Evolutionary conservation across 2,329 filamentous ascomycete species (phyloP).

Genomic region (Chrysoporthe austroafricana): DNA sequence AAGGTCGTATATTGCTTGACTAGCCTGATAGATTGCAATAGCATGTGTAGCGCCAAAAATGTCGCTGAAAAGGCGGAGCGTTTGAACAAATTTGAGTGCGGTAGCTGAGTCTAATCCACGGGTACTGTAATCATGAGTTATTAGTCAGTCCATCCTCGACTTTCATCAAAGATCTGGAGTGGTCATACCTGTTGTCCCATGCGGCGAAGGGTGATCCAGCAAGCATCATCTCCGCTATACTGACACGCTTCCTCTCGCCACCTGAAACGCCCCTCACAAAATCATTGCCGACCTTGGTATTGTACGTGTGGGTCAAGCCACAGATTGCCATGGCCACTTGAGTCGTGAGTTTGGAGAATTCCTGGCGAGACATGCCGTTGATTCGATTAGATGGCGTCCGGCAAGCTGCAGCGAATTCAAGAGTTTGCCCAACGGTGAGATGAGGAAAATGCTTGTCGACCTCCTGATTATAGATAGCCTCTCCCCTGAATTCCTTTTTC

Average conservation of each 20-base stretch:
- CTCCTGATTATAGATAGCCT: slow-evolving; percentile 77
- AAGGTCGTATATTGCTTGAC: slow-evolving; percentile 69
- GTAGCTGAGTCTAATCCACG: slow-evolving; percentile 74
- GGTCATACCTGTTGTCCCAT: slow-evolving; percentile 68
- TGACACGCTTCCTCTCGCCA: slow-evolving; percentile 78
- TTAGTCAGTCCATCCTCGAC: no score
- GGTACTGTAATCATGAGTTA: slow-evolving; percentile 47
- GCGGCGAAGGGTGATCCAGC: slow-evolving; percentile 58
- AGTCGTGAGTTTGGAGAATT: slow-evolving; percentile 65
- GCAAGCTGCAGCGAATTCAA: slow-evolving; percentile 72
- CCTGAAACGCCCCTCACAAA: slow-evolving; percentile 73
- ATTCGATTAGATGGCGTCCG: slow-evolving; percentile 69
- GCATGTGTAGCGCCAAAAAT: slow-evolving; percentile 64
- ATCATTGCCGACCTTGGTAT: slow-evolving; percentile 77
- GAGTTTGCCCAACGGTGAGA: slow-evolving; percentile 74
- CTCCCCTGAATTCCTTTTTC: slow-evolving; percentile 64
- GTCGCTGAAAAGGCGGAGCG: slow-evolving; percentile 67
- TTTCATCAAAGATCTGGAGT: not conserved
- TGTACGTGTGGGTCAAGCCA: slow-evolving; percentile 71
- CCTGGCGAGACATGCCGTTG: slow-evolving; percentile 61
- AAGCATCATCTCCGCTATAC: slow-evolving; percentile 77
- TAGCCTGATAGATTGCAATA: slow-evolving; percentile 75
- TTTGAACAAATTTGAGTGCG: slow-evolving; percentile 73
- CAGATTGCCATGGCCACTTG: slow-evolving; percentile 72
- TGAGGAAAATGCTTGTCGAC: slow-evolving; percentile 76